phyloP scores from a whole-genome alignment of 306 rosid genomes.

The Cajanus cajan region DNA sequence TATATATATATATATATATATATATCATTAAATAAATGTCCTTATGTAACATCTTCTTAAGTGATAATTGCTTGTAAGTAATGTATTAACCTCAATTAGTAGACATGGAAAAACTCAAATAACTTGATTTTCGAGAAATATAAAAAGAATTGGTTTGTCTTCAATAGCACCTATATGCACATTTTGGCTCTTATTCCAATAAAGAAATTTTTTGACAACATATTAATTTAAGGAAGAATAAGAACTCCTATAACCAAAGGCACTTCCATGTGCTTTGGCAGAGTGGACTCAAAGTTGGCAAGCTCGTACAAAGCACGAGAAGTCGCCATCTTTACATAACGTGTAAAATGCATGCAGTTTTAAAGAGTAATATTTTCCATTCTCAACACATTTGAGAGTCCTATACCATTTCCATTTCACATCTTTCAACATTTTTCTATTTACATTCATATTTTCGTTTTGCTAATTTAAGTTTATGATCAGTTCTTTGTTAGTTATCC shows the following conservation, averaged over 20 bases:
- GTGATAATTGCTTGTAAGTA: background rate
- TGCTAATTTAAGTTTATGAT: background rate
- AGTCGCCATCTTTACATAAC: background rate
- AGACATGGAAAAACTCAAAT: background rate
- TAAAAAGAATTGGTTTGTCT: background rate
- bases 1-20: too few species aligned
- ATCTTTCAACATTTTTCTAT: background rate
- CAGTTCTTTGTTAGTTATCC: background rate
- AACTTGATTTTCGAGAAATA: background rate
- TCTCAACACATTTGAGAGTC: background rate
- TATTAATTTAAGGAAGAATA: background rate
- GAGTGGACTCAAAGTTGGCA: conserved; percentile 17
- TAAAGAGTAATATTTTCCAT: background rate
- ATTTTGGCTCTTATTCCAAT: background rate
- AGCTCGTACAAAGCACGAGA: too few species aligned
- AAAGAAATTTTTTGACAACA: background rate
- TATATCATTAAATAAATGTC: too few species aligned
- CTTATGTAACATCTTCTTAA: too few species aligned
- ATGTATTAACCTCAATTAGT: background rate
- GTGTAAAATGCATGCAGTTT: background rate
- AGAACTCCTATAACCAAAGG: background rate
- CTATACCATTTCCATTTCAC: background rate
- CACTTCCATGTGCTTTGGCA: conserved; percentile 22
- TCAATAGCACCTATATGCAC: background rate
- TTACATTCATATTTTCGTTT: background rate